Evolutionary conservation across 768 basidiomycete genomes (phyloP), one percentile per base, ranked within the genome.

Genomic region (Lepiota venenata): DNA sequence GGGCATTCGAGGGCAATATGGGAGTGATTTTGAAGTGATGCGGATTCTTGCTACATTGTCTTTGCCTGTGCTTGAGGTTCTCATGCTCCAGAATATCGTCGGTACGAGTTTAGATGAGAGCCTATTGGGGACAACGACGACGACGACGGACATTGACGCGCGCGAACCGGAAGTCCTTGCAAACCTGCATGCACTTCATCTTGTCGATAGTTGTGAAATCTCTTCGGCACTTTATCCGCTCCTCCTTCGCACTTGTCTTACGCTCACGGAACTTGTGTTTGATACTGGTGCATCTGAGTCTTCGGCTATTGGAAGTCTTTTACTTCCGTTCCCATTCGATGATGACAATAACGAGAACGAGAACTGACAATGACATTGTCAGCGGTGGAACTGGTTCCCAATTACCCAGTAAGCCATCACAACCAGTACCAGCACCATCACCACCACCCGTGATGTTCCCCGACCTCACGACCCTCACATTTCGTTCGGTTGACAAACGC

Each of bases 1-100:
- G 7, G 53, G 47, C 7, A 55, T 55, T 21, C 39, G 46, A 10
- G 53, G 53, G 27, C 51, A 52, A 27, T 52, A 52, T 22, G 53
- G 53, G 2, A 55, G 53, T 15, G 53, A 55, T 18, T 55, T 41
- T 27, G 53, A 55, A 48, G 53, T 55, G 11, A 48, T 55, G 40
- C 46, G 53, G 1, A 48, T 55, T 14, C 37, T 55, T 15, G 53
- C 53, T 16, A 55, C 53, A 9, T 11, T 55, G 14, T 55, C 53
- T 3, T 41, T 18, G 9, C 53, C 53, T 9, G 18, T 48, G 7
- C 46, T 55, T 15, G 53, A 55, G 18, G 38, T 55, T 2, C 47
- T 55, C 46, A 55, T 43, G 47, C 9, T 55, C 8, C 53, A 55
- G n/a, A 55, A 55, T 21, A 29, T 55, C 46, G 18, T 47, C 39